Conservation (phyloP, 768 basidiomycete genomes). For the Obba rivulosa region DNA sequence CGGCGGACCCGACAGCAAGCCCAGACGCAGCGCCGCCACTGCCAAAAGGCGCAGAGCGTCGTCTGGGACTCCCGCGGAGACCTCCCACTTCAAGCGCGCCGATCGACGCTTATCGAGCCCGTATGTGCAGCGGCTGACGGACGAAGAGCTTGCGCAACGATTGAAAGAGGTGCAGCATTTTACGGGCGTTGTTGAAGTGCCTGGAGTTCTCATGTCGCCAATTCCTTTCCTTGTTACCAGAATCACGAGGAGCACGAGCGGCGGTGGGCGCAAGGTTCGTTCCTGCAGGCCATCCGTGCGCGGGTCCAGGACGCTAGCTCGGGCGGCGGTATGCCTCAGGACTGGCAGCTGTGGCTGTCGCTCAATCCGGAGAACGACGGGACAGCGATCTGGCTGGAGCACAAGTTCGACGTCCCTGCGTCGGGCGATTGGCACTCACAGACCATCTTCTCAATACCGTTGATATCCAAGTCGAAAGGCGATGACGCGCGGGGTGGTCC, state of each 20-base stretch:
- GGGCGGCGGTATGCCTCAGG: constrained; percentile 20
- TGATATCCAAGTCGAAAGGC: constrained; percentile 22
- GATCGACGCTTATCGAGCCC: constrained; percentile 34
- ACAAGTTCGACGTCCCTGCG: constrained; percentile 64
- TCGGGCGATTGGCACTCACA: constrained; percentile 62
- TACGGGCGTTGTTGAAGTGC: neutral
- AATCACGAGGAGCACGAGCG: constrained; percentile 67
- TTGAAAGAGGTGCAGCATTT: constrained; percentile 57
- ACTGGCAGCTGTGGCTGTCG: constrained; percentile 73
- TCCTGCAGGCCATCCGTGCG: constrained; percentile 43
- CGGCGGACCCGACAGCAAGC: neutral
- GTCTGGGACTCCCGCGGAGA: constrained; percentile 13
- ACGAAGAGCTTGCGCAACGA: constrained; percentile 58
- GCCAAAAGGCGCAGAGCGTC: constrained; percentile 23
- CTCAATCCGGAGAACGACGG: constrained; percentile 66
- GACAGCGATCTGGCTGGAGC: constrained; percentile 77
- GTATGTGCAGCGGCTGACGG: constrained; percentile 51
- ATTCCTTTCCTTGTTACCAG: constrained; percentile 28
- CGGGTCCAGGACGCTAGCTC: constrained; percentile 30
- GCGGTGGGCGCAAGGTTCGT: constrained; percentile 73
- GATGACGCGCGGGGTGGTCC: constrained; percentile 37
- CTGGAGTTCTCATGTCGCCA: constrained; percentile 1
- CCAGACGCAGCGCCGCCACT: neutral
- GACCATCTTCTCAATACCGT: constrained; percentile 55
- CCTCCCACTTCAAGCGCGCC: constrained; percentile 23